Conservation (phyloP, 768 basidiomycete genomes). For the Rhodotorula kratochvilovae region DNA sequence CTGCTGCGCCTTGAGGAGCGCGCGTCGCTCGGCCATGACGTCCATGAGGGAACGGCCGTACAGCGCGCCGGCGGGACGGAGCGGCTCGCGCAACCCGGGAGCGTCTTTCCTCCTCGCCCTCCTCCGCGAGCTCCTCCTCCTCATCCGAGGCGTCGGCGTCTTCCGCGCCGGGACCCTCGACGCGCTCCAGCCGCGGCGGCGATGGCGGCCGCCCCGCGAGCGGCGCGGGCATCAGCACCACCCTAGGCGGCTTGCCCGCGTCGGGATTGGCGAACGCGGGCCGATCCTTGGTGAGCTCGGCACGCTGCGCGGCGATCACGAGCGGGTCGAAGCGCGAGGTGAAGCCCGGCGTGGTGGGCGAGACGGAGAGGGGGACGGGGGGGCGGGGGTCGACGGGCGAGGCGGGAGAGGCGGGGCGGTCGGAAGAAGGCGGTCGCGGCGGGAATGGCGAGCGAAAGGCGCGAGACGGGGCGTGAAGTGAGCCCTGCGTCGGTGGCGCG, state of each 20-base stretch:
- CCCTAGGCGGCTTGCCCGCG: slow-evolving; percentile 26
- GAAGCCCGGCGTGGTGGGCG: slow-evolving; percentile 8
- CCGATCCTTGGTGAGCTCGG: slow-evolving; percentile 20
- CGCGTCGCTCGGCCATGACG: slow-evolving; percentile 32
- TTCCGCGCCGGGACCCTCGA: slow-evolving; percentile 19
- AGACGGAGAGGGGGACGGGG: neutral
- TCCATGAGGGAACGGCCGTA: slow-evolving; percentile 39
- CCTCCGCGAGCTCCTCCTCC: slow-evolving; percentile 1
- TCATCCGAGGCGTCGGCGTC: neutral
- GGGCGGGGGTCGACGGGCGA: neutral
- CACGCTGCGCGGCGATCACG: slow-evolving; percentile 19
- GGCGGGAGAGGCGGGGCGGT: neutral
- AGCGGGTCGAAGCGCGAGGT: slow-evolving; percentile 35
- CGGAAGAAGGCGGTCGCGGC: neutral
- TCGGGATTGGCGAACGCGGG: slow-evolving; percentile 24
- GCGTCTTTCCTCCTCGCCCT: slow-evolving; percentile 4
- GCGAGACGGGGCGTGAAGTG: neutral
- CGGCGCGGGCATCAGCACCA: slow-evolving; percentile 35
- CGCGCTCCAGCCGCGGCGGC: slow-evolving; percentile 1
- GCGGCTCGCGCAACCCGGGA: slow-evolving; percentile 3
- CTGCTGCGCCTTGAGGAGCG: slow-evolving; percentile 8
- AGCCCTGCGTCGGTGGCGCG: neutral
- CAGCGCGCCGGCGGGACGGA: slow-evolving; percentile 27
- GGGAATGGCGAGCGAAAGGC: slow-evolving; percentile 5
- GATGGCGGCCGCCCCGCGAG: slow-evolving; percentile 15